Base-by-base conservation (phyloP, 106 monocot genomes). In the Dendrobium catenatum region DNA sequence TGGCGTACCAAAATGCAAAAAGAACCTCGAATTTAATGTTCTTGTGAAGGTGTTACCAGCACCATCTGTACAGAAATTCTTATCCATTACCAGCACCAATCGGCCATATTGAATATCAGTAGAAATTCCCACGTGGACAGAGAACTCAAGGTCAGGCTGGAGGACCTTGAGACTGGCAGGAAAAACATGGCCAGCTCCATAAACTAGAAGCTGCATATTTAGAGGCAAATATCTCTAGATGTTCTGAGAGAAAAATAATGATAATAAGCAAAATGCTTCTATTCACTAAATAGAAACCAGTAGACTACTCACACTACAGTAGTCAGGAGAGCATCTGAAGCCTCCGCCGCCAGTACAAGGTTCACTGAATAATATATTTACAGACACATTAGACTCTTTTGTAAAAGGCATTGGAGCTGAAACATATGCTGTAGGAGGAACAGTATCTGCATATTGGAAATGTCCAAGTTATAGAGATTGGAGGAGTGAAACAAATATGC, bases 41-140 rank as follows among this genome's bases (percentile, higher is more conserved):
- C 97, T 87, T 78, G 78, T 94, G 81, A 98, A 98, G 76, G 78
- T 89, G 88, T 98, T 94, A 82, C 97, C 97, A 82, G 92, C 88
- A 75, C 86, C 75, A 79, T 98, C 97, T 48, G 79, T 89, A 84
- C 97, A 98, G 79, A 94, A 91, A 83, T 77, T 74, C 82, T 82
- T 98, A 81, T 88, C 92, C 92, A 98, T 94, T 82, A 89, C 92
- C 59, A 98, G 24, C 83, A 94, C 78, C 58, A 98, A 75, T 54
- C 94, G 83, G 29, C 97, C 97, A 81, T 92, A 98, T 70, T 78
- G 74, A 51, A 72, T 26, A 58, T 86, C 79, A 56, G 82, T 24
- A 56, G 91, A 87, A 81, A 98, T 83, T 19, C 40, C 80, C 68
- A 98, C 91, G 27, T 83, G 1, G 77, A 98, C 81, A 68, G 97